A percentile compares a stretch with the other conserved stretches of the same genome.
phyloP scores from a whole-genome alignment of 345 rosid species.

The Nasturtium officinale region DNA sequence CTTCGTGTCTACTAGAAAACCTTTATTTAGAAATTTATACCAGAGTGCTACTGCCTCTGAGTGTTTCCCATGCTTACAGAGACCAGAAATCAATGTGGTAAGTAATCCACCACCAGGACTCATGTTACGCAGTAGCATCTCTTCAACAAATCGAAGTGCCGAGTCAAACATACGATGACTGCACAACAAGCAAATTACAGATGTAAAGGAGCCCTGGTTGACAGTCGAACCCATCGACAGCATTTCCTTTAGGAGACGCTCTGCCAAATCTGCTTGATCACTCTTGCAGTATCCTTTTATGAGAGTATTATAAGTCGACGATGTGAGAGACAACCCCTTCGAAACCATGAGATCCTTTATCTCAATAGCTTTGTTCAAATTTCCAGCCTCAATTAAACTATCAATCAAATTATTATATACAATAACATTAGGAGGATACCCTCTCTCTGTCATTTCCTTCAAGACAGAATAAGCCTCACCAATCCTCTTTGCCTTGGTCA shows the following conservation, averaged over 20 bases:
- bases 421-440: slow-evolving; percentile 61
- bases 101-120: slow-evolving; percentile 67
- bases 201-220: slow-evolving; percentile 58
- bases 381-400: slow-evolving; percentile 64
- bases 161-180: slow-evolving; percentile 51
- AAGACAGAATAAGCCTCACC: slow-evolving; percentile 58
- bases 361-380: slow-evolving; percentile 56
- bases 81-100: slow-evolving; percentile 60
- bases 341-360: slow-evolving; percentile 64
- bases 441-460: slow-evolving; percentile 62
- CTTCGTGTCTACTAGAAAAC: slow-evolving; percentile 48
- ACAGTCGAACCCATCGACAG: slow-evolving; percentile 51
- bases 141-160: slow-evolving; percentile 53
- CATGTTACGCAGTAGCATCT: slow-evolving; percentile 67
- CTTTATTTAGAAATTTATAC: slow-evolving; percentile 53
- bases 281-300: slow-evolving; percentile 61
- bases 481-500: slow-evolving; percentile 61
- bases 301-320: slow-evolving; percentile 70
- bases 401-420: slow-evolving; percentile 71
- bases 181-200: slow-evolving; percentile 62
- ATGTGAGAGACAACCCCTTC: slow-evolving; percentile 62
- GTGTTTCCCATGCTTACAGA: slow-evolving; percentile 62
- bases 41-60: slow-evolving; percentile 65
- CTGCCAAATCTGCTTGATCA: slow-evolving; percentile 56
- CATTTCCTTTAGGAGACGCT: slow-evolving; percentile 63